Evolutionary conservation across 176 grass and related monocot genomes (phyloP).

Genomic region (Tuctoria greenei): DNA sequence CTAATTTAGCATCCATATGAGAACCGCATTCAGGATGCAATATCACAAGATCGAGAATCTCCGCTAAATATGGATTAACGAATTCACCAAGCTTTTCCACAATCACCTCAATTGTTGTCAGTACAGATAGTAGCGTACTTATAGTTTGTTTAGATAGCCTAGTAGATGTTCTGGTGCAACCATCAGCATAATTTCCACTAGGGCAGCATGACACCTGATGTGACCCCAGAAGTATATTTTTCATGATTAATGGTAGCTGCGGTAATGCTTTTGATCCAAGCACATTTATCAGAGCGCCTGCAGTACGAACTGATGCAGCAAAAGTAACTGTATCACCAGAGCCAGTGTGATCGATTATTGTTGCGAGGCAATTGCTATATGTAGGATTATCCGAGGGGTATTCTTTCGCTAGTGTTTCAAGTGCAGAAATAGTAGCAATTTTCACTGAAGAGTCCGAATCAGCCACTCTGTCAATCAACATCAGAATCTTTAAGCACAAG

Average conservation of each 20-base stretch:
- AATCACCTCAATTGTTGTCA: constrained; percentile 70
- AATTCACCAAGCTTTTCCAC: constrained; percentile 78
- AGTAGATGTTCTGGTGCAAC: constrained; percentile 15
- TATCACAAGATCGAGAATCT: constrained; percentile 67
- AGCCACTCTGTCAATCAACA: constrained; percentile 53
- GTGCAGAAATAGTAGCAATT: constrained; percentile 81
- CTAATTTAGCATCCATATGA: constrained; percentile 55
- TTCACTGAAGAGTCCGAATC: constrained; percentile 49
- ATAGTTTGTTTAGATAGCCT: constrained; percentile 35
- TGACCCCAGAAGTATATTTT: constrained; percentile 60
- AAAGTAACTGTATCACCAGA: constrained; percentile 57
- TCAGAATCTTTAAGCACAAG: constrained; percentile 73
- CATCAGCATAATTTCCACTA: constrained; percentile 38
- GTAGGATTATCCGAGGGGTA: constrained; percentile 62
- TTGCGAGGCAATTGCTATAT: constrained; percentile 61
- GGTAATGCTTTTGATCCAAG: constrained; percentile 82
- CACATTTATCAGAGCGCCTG: constrained; percentile 72
- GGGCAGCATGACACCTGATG: constrained; percentile 62
- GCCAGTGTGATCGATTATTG: constrained; percentile 57
- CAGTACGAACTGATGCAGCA: constrained; percentile 62
- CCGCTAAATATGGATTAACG: constrained; percentile 83
- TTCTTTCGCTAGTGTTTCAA: constrained; percentile 75
- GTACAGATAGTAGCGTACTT: constrained; percentile 54
- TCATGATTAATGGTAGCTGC: constrained; percentile 74
- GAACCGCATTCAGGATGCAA: constrained; percentile 62